These are phyloP conservation scores for Saccharomyces paradoxus DNA, from an alignment of 805 yeast genomes.

Conservation along the genomic window DNA sequence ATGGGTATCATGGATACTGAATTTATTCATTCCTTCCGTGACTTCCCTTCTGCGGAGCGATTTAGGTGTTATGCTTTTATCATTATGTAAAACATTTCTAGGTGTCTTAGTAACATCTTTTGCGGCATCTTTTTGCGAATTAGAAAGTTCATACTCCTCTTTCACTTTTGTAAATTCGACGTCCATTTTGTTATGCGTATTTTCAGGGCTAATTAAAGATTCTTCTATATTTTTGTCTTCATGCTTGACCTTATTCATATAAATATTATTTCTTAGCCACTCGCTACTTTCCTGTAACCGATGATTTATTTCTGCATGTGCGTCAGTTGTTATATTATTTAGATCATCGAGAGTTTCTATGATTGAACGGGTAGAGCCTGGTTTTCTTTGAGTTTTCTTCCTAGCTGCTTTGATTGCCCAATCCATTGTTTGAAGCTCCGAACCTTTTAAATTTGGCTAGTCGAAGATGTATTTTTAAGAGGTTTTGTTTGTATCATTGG, in stretches of 20 bases:
- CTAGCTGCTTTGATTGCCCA: conserved; percentile 27
- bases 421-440: conserved; percentile 16
- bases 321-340: conserved; percentile 18
- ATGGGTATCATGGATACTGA: not conserved
- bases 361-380: conserved; percentile 28
- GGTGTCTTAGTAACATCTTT: not conserved
- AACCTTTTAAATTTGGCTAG: not conserved
- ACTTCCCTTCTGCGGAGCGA: not conserved
- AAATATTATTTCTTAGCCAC: conserved; percentile 16
- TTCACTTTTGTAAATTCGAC: not conserved
- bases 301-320: conserved; percentile 14
- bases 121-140: not conserved
- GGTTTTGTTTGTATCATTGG: not conserved
- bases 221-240: not conserved
- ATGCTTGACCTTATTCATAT: not conserved
- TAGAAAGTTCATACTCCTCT: not conserved
- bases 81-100: not conserved
- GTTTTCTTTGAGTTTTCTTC: conserved; percentile 19
- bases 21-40: conserved; percentile 3
- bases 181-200: conserved; percentile 6
- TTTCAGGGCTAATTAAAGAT: conserved; percentile 11
- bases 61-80: not conserved
- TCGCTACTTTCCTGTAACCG: conserved; percentile 11
- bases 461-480: not conserved
- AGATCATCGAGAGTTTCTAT: conserved; percentile 25